Conservation (phyloP, 768 basidiomycete species). For the Mrakia hoshinonis region DNA sequence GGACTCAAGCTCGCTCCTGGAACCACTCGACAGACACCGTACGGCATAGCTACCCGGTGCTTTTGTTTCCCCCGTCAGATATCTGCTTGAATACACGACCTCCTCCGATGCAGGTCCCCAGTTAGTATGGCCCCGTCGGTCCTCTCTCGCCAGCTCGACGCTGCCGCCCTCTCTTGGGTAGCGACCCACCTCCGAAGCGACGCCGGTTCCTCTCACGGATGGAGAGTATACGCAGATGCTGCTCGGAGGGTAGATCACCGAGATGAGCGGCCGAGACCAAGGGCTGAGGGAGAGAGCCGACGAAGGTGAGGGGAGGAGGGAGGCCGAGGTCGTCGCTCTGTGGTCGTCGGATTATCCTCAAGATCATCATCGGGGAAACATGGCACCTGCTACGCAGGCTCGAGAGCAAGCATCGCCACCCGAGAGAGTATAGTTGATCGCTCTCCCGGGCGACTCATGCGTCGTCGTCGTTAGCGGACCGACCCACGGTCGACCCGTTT, state of each 20-base stretch:
- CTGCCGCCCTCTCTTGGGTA: neutral
- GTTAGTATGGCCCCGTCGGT: neutral
- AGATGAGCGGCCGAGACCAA: no score
- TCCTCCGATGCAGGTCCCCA: neutral
- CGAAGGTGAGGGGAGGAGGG: neutral
- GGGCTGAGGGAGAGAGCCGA: no score
- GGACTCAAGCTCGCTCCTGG: no score
- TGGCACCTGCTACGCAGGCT: no score
- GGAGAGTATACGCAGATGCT: constrained; percentile 1
- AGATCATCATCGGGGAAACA: constrained; percentile 14
- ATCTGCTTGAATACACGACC: constrained; percentile 6
- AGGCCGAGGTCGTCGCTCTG: neutral
- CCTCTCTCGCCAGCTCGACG: neutral
- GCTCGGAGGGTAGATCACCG: neutral
- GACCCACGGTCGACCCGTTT: neutral
- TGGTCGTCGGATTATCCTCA: constrained; percentile 17
- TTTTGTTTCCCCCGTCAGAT: constrained; percentile 20
- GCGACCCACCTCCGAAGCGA: neutral
- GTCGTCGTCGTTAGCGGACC: neutral
- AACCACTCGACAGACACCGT: no score
- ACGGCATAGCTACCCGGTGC: no score
- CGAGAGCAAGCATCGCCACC: neutral
- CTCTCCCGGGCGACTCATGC: neutral
- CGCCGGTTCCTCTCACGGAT: constrained; percentile 6
- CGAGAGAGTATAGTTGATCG: no score